Percentiles rank a stretch among this genome's conserved stretches.
Conservation (phyloP, 306 rosid genomes). For the Chamaecrista fasciculata region DNA sequence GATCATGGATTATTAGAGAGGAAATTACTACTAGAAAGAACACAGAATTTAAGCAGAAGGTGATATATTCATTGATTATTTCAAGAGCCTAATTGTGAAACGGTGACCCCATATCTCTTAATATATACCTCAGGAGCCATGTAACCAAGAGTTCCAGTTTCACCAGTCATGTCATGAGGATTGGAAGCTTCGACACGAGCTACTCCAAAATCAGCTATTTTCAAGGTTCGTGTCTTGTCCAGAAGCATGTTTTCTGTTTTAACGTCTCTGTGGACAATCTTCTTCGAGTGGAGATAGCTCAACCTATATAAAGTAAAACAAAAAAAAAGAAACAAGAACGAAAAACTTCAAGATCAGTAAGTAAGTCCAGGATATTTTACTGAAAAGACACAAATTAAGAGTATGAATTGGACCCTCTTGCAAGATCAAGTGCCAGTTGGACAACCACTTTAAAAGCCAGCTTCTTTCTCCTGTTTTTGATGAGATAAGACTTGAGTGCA, state of each 20-base stretch:
- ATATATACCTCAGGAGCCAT: conserved; percentile 97
- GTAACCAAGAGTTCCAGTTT: conserved; percentile 98
- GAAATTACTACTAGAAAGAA: not conserved
- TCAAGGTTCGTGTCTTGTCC: conserved; percentile 85
- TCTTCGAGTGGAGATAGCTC: conserved; percentile 86
- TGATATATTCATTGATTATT: not conserved
- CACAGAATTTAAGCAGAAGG: not conserved
- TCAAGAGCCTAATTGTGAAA: not conserved
- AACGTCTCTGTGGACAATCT: conserved; percentile 97
- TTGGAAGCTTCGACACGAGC: conserved; percentile 98
- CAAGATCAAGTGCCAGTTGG: conserved; percentile 96
- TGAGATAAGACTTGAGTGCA: conserved; percentile 91
- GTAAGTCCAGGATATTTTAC: conserved; percentile 13
- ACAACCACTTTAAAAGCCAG: conserved; percentile 95
- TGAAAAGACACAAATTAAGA: conserved; percentile 38
- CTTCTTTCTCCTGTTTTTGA: conserved; percentile 91
- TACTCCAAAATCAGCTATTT: conserved; percentile 98
- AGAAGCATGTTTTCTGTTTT: conserved; percentile 99
- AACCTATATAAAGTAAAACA: conserved; percentile 53
- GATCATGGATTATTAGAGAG: not conserved
- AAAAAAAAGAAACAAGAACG: not conserved
- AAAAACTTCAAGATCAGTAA: conserved; percentile 34
- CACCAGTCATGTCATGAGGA: conserved; percentile 99
- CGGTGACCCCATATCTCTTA: not conserved
- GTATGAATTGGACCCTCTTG: conserved; percentile 76